Evolutionary conservation across 495 filamentous ascomycete species (phyloP).

Genomic region (Daldinia concentrica): DNA sequence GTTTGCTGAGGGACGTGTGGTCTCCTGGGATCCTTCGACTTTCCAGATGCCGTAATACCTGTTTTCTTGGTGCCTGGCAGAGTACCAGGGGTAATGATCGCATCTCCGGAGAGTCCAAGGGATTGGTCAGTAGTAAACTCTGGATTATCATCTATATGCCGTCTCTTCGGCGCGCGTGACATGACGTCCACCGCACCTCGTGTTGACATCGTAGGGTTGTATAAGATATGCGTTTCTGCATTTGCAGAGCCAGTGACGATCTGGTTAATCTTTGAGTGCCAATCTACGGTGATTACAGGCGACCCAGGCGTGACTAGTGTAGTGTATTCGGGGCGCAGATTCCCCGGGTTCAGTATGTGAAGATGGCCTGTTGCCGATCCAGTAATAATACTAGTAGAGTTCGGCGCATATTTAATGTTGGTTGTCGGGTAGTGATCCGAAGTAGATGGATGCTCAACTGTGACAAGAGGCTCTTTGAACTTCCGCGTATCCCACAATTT

Average conservation of each 20-base stretch:
- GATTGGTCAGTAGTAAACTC: conserved; percentile 83
- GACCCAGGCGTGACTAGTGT: conserved; percentile 86
- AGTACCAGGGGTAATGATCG: conserved; percentile 74
- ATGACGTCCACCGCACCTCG: conserved; percentile 89
- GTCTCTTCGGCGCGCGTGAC: conserved; percentile 90
- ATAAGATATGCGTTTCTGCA: conserved; percentile 87
- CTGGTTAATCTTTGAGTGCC: conserved; percentile 95
- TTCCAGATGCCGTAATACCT: conserved; percentile 82
- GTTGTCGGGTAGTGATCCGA: conserved; percentile 82
- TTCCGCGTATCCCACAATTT: conserved; percentile 97
- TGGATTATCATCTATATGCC: conserved; percentile 93
- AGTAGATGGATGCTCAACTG: conserved; percentile 80
- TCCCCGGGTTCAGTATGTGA: conserved; percentile 92
- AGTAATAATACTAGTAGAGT: conserved; percentile 81
- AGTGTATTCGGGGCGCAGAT: conserved; percentile 81
- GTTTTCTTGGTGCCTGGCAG: conserved; percentile 52
- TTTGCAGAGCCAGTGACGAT: conserved; percentile 94
- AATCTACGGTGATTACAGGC: conserved; percentile 82
- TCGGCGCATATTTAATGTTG: conserved; percentile 89
- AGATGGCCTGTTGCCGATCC: conserved; percentile 88
- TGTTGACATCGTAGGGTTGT: conserved; percentile 81
- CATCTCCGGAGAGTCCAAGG: conserved; percentile 82
- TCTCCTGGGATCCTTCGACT: conserved; percentile 77
- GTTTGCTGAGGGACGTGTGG: conserved; percentile 86
- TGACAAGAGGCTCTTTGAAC: conserved; percentile 86